Conservation (phyloP, 306 rosid species). For the Trifolium fragiferum region DNA sequence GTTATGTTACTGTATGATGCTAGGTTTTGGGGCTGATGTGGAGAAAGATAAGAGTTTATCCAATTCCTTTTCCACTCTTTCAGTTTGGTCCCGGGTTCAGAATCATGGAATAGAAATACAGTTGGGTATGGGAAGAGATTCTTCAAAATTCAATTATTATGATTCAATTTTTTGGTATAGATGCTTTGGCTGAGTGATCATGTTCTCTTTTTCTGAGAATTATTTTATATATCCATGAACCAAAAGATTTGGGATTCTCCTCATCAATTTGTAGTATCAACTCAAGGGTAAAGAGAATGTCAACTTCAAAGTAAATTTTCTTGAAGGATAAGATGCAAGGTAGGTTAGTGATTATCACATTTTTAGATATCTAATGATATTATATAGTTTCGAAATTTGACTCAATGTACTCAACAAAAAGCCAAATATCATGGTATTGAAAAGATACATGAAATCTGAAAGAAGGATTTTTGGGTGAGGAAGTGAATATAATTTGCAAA, state of each 20-base stretch:
- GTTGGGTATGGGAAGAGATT: slow-evolving; percentile 42
- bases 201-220: slow-evolving; percentile 27
- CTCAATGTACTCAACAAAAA: no score
- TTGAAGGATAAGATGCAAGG: slow-evolving; percentile 36
- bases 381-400: no score
- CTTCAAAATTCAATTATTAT: slow-evolving; percentile 14
- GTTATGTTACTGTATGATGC: slow-evolving; percentile 24
- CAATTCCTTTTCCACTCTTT: slow-evolving; percentile 45
- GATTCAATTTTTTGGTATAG: slow-evolving; percentile 38
- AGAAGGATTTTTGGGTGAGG: no score
- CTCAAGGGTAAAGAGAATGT: slow-evolving; percentile 37
- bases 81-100: slow-evolving; percentile 58
- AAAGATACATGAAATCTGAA: no score
- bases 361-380: neutral
- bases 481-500: no score
- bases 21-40: slow-evolving; percentile 55
- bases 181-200: slow-evolving; percentile 34
- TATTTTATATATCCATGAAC: slow-evolving; percentile 31
- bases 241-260: slow-evolving; percentile 31
- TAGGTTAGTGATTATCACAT: neutral
- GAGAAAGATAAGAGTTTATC: slow-evolving; percentile 66
- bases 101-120: slow-evolving; percentile 53
- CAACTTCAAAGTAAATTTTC: slow-evolving; percentile 41
- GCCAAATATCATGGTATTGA: no score
- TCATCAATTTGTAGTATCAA: slow-evolving; percentile 30